These are phyloP conservation scores for Talaromyces islandicus DNA, from an alignment of 2,329 filamentous ascomycete genomes.

Conservation along the genomic window DNA sequence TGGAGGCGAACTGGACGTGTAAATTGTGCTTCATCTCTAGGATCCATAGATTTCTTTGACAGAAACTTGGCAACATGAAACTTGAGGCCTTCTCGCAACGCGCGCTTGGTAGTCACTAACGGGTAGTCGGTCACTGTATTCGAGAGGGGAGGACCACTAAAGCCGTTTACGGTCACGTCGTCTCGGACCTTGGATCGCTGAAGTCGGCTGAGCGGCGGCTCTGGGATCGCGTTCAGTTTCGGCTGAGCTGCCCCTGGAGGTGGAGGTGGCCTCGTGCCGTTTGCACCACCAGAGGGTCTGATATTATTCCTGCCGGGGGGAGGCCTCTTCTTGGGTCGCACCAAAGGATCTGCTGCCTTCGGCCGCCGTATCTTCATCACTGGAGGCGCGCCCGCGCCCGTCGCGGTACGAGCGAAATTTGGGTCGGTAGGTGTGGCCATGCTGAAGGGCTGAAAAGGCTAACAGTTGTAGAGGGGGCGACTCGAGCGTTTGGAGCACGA, in stretches of 20 bases:
- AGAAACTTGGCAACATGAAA: slow-evolving; percentile 84
- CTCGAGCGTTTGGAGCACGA: neutral
- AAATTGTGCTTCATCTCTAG: slow-evolving; percentile 75
- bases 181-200: slow-evolving; percentile 18
- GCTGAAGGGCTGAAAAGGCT: slow-evolving; percentile 6
- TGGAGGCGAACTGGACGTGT: slow-evolving; percentile 83
- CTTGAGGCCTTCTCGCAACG: slow-evolving; percentile 70
- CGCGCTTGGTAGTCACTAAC: slow-evolving; percentile 76
- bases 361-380: slow-evolving; percentile 43
- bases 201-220: slow-evolving; percentile 16
- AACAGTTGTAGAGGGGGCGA: neutral
- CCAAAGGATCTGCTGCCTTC: slow-evolving; percentile 56
- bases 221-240: slow-evolving; percentile 13
- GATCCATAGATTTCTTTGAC: slow-evolving; percentile 56
- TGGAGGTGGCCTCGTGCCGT: slow-evolving; percentile 18
- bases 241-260: slow-evolving; percentile 10
- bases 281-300: slow-evolving; percentile 16
- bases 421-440: slow-evolving; percentile 38
- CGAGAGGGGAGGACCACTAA: slow-evolving; percentile 36
- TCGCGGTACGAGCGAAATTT: slow-evolving; percentile 42
- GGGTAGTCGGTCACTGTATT: slow-evolving; percentile 53
- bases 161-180: slow-evolving; percentile 34
- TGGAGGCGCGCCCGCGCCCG: slow-evolving; percentile 41
- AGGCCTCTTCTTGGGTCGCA: slow-evolving; percentile 52
- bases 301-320: slow-evolving; percentile 11